Evolutionary conservation across 225 moss, liverwort and hornwort species (phyloP), one percentile per base, ranked within the genome.

Genomic region (Physcomitrellopsis africana): DNA sequence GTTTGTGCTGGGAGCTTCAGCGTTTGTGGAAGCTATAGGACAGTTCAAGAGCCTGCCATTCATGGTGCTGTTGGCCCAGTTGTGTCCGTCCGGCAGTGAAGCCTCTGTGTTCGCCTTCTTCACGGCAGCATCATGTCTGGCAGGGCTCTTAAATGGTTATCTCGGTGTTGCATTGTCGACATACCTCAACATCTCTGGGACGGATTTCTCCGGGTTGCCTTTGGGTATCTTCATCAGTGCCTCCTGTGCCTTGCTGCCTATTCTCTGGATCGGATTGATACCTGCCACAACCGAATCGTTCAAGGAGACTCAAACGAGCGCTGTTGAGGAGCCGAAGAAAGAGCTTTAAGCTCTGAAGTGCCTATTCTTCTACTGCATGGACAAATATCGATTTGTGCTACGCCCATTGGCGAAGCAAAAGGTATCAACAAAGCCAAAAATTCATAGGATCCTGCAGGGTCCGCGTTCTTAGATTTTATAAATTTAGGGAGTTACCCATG

Each of bases 51-150:
- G 86, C 17, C 49, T 94, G 44, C 92, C 93, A 0, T 91, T 94
- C 2, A 88, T 87, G 1, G 88, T 94, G 32, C 84, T 87, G 19
- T 49, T 94, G 62, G 92, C 87, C 1, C 79, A 88, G 57, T 54
- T 91, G 18, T 90, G 92, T 47, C 91, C 92, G 62, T 83, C 82
- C 0, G 93, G 93, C 1, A 92, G 89, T 46, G 93, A 94, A 78
- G 93, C 84, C 9, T 94, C 93, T 5, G 84, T 94, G 41, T 89
- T 92, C 47, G 89, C 93, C 0, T 91, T 94, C 75, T 94, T 94
- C 64, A 85, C 83, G 7, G 86, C 88, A 3, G 89, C 89, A 5
- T 83, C 88, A 32, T 92, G 89, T n/a, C 9, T 94, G 11, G 93
- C 93, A 11, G 83, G 80, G 17, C 81, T 91, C 10, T 88, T 83